A percentile compares a stretch with the other conserved stretches of the same genome.
phyloP scores from a whole-genome alignment of 345 rosid species.

The Eucalyptus dawsonii region DNA sequence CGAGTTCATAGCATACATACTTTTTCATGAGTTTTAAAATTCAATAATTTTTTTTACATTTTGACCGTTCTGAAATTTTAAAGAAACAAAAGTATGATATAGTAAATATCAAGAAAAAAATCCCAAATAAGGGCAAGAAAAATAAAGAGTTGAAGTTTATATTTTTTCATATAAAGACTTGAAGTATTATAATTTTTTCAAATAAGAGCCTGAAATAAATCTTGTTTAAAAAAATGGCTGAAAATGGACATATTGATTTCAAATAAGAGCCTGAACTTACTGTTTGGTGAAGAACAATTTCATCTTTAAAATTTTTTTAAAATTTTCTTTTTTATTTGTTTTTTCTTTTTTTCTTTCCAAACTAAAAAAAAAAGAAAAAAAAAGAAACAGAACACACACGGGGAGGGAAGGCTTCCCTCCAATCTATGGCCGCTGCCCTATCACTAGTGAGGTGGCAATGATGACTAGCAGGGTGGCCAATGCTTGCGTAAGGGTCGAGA shows the following conservation, averaged over 20 bases:
- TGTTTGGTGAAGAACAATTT: neutral
- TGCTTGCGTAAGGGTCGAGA: fast-evolving
- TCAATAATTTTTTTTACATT: neutral
- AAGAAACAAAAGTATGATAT: too few relatives aligned
- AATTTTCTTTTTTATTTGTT: fast-evolving
- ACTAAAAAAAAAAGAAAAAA: too few relatives aligned
- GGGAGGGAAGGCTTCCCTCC: too few relatives aligned
- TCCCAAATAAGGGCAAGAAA: too few relatives aligned
- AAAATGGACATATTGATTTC: fast-evolving
- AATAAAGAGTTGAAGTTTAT: neutral
- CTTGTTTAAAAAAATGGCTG: fast-evolving
- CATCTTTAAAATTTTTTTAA: neutral
- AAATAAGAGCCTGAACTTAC: neutral
- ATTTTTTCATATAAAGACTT: neutral
- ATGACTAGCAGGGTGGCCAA: too few relatives aligned
- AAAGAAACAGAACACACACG: too few relatives aligned
- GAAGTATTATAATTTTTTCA: fast-evolving
- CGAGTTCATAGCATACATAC: neutral
- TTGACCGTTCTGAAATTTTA: neutral
- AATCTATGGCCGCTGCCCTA: fast-evolving
- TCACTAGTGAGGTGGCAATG: too few relatives aligned
- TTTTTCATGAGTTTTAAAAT: neutral
- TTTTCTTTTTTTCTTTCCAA: neutral
- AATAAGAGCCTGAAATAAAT: fast-evolving
- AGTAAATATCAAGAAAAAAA: too few relatives aligned